Base-by-base conservation (phyloP, 331 rosid genomes). In the Spiraea crenata region DNA sequence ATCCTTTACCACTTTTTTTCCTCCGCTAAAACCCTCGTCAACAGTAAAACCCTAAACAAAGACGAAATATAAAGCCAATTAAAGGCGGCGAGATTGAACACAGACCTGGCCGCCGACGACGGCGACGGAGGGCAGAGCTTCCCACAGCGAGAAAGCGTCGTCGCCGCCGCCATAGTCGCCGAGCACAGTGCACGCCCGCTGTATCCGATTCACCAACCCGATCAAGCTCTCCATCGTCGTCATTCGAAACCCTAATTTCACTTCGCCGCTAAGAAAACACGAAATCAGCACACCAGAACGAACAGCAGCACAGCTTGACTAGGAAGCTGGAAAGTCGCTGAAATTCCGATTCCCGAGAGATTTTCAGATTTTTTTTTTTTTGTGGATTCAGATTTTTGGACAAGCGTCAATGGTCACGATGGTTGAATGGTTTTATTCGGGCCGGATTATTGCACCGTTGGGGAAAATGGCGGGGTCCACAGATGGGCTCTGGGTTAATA, bases 71-170 rank as follows among this genome's bases (percentile, higher is more conserved):
- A n/a, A 46, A 59, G 35, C 9, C 17, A 65, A 39, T 73, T 7
- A 10, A 63, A 45, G 3, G 66, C 4, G 35, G 20, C 10, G 7
- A 10, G 63, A 8, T 35, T 10, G 6, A 51, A 45, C 4, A 5
- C 54, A 17, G 65, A 92, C 98, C 96, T 92, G 96, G 44, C 98
- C 98, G 11, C 98, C 96, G 60, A 92, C 95, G 61, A 92, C 98
- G 58, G 96, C 98, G 25, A 92, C 98, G 9, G 96, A 78, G 16
- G 98, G 98, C 19, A 92, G 90, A 67, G 95, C 87, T 80, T 92
- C 98, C 98, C 98, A 92, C 3, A 92, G 85, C 69, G 98, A 76
- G 79, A 92, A 87, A 20, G 85, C 1, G 71, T 57, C 80, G 7
- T 83, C 89, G 5, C 65, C 78, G 7, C 86, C 98, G 44, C 96